These are phyloP conservation scores for Stephanodiscus triporus DNA, from an alignment of 108 stramenopile genomes.

Conservation along the genomic window DNA sequence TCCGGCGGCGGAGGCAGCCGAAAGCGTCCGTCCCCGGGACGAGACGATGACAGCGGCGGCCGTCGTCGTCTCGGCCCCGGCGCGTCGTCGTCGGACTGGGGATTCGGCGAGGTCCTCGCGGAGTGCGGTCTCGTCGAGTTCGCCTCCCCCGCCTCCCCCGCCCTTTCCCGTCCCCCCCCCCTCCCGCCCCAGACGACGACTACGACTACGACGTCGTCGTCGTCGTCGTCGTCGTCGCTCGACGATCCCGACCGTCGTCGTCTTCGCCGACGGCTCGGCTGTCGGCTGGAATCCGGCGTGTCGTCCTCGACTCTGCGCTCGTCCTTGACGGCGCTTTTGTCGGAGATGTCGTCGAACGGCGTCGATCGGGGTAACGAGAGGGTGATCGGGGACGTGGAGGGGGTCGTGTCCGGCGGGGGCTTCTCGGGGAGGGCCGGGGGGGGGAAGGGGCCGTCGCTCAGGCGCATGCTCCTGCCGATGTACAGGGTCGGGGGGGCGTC, in stretches of 20 bases:
- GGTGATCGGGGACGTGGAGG: conserved; percentile 21
- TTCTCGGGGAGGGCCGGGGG: neutral
- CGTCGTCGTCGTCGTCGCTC: conserved; percentile 7
- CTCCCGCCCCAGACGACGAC: neutral
- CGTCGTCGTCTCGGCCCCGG: too few species aligned
- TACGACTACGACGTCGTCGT: neutral
- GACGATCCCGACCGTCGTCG: conserved; percentile 7
- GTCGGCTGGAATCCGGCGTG: conserved; percentile 24
- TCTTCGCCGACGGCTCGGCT: conserved; percentile 14
- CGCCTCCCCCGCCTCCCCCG: neutral
- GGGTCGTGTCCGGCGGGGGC: neutral
- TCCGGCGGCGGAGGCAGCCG: too few species aligned
- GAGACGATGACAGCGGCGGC: neutral
- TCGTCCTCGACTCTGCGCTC: conserved; percentile 26
- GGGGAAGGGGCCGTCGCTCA: neutral
- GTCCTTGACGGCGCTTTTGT: conserved; percentile 23
- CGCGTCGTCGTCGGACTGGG: conserved; percentile 17
- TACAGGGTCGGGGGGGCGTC: conserved; percentile 20
- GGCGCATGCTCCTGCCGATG: conserved; percentile 44
- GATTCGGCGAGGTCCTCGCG: conserved; percentile 45
- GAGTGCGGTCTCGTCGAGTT: conserved; percentile 42
- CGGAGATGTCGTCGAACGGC: conserved; percentile 32
- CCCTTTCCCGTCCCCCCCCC: neutral
- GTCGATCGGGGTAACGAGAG: conserved; percentile 37
- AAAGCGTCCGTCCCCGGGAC: neutral